phyloP scores from a whole-genome alignment of 345 rosid genomes.

The Boechera stricta region DNA sequence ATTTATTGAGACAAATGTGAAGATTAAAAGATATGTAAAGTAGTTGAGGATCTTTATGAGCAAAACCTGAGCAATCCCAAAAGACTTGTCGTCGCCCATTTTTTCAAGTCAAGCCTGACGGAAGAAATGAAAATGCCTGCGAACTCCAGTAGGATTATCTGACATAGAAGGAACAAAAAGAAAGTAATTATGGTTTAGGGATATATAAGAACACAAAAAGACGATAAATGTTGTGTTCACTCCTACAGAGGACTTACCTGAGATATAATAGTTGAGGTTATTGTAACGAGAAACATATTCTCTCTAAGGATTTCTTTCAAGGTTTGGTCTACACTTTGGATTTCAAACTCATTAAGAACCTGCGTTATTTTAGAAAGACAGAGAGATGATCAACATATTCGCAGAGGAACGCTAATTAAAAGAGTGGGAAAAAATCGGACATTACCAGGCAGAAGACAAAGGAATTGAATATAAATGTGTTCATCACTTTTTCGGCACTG shows the following conservation, averaged over 20 bases:
- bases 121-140: conserved; percentile 60
- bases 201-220: background rate
- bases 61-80: conserved; percentile 66
- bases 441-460: conserved; percentile 79
- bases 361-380: conserved; percentile 33
- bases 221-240: background rate
- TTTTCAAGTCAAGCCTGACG: conserved; percentile 54
- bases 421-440: conserved; percentile 16
- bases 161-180: background rate
- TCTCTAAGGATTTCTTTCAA: conserved; percentile 67
- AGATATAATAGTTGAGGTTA: conserved; percentile 56
- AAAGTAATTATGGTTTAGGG: background rate
- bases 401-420: background rate
- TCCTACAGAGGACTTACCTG: conserved; percentile 54
- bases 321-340: conserved; percentile 67
- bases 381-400: conserved; percentile 16
- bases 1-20: background rate
- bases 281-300: conserved; percentile 61
- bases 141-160: conserved; percentile 67
- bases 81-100: conserved; percentile 57
- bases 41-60: conserved; percentile 9
- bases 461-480: conserved; percentile 71
- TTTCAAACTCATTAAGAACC: conserved; percentile 80
- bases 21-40: background rate
- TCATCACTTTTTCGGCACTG: conserved; percentile 60